Conservation (phyloP, 2,329 filamentous ascomycete species). For the Gaeumannomyces sp. region DNA sequence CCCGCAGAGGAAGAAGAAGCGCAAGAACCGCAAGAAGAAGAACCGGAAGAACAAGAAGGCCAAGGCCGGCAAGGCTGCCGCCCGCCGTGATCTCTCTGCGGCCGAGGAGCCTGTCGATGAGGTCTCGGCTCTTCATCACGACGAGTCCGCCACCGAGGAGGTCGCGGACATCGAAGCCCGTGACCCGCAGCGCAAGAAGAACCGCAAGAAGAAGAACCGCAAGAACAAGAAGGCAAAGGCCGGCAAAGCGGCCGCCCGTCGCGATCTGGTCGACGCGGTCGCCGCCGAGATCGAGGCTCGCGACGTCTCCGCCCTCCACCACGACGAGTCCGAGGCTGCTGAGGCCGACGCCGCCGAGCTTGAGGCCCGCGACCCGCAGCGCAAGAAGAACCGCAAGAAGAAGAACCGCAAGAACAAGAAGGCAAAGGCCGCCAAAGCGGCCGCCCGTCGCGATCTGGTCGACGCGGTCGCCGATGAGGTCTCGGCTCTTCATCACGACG, state of each 20-base stretch:
- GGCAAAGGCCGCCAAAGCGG: too few species aligned
- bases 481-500: not conserved
- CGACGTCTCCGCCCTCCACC: constrained; percentile 2
- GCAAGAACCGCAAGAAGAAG: not conserved
- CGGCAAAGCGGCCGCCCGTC: too few species aligned
- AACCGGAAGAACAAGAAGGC: constrained; percentile 4
- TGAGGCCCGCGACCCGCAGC: constrained; percentile 9
- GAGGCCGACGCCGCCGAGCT: too few species aligned
- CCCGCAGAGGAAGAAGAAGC: constrained; percentile 13
- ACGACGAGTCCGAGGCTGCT: too few species aligned
- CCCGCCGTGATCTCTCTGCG: too few species aligned
- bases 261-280: too few species aligned
- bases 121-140: constrained; percentile 1
- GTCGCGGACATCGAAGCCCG: too few species aligned
- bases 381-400: constrained; percentile 12
- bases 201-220: constrained; percentile 13
- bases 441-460: too few species aligned
- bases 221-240: constrained; percentile 9
- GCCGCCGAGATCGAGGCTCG: too few species aligned
- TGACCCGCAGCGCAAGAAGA: constrained; percentile 14
- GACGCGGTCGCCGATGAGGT: too few species aligned
- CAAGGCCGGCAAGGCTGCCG: not conserved
- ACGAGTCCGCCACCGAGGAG: too few species aligned
- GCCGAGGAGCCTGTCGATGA: not conserved
- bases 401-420: constrained; percentile 5